These are phyloP conservation scores for Neurospora sp. DNA, from an alignment of 495 filamentous ascomycete genomes.

Conservation along the genomic window DNA sequence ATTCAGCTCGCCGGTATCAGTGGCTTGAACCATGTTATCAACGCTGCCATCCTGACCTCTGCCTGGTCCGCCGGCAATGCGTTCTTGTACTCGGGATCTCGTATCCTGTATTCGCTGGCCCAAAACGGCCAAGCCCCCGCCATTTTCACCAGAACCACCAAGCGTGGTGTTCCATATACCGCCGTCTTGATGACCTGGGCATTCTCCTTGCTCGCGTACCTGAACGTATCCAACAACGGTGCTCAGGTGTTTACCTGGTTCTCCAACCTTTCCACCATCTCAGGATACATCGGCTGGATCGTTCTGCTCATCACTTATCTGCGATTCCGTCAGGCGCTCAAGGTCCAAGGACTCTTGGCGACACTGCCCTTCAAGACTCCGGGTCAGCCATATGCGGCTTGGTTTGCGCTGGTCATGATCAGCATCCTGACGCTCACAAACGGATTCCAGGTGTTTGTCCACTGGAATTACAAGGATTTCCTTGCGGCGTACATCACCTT, in stretches of 20 bases:
- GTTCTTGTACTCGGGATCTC: slow-evolving; percentile 71
- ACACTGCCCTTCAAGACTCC: slow-evolving; percentile 31
- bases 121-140: slow-evolving; percentile 51
- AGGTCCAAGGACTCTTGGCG: slow-evolving; percentile 23
- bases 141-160: slow-evolving; percentile 43
- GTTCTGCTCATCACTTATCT: slow-evolving; percentile 38
- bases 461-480: slow-evolving; percentile 29
- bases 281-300: slow-evolving; percentile 40
- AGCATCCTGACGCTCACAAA: slow-evolving; percentile 35
- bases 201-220: slow-evolving; percentile 52
- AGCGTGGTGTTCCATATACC: slow-evolving; percentile 49
- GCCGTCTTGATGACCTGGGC: slow-evolving; percentile 46
- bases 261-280: slow-evolving; percentile 38
- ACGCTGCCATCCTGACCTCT: slow-evolving; percentile 38
- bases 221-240: slow-evolving; percentile 45
- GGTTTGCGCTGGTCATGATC: slow-evolving; percentile 26
- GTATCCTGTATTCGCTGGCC: slow-evolving; percentile 64
- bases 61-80: slow-evolving; percentile 57
- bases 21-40: slow-evolving; percentile 38
- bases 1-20: slow-evolving; percentile 35
- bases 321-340: slow-evolving; percentile 36
- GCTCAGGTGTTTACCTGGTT: slow-evolving; percentile 53
- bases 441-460: slow-evolving; percentile 36
- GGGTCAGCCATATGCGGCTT: slow-evolving; percentile 33
- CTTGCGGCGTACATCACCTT: slow-evolving; percentile 40